phyloP scores from a whole-genome alignment of 192 early-diverging fungal species.

The Gonapodya sp. region DNA sequence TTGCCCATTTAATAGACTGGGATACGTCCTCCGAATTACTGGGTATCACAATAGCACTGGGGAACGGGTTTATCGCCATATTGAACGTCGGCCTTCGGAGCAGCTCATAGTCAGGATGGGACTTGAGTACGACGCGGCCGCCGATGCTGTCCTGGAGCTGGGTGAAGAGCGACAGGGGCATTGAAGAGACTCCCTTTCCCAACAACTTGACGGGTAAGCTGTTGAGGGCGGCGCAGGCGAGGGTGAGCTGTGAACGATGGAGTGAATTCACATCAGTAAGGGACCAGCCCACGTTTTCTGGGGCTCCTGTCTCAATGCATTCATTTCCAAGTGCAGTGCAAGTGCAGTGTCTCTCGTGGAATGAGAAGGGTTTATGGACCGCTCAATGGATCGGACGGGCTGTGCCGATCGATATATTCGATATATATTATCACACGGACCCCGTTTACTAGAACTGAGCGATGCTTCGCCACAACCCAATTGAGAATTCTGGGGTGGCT shows the following conservation, averaged over 20 bases:
- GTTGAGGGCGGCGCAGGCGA: background rate
- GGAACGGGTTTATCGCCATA: background rate
- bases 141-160: background rate
- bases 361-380: background rate
- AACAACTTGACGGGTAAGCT: background rate
- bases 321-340: background rate
- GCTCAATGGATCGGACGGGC: conserved; percentile 1
- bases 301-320: conserved; percentile 1
- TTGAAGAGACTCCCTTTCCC: background rate
- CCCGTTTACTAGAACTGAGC: too few species aligned
- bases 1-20: background rate
- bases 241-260: background rate
- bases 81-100: conserved; percentile 2
- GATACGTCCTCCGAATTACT: background rate
- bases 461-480: too few species aligned
- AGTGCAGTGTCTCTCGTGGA: background rate
- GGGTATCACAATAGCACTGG: background rate
- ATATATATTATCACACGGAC: too few species aligned
- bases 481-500: too few species aligned
- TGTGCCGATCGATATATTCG: background rate
- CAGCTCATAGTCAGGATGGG: conserved; percentile 2
- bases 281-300: background rate
- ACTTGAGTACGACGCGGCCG: conserved; percentile 10
- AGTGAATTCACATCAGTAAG: background rate
- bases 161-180: background rate